Percentiles rank a stretch among this genome's conserved stretches.
phyloP scores from a whole-genome alignment of 495 filamentous ascomycete species.

The Neurospora sp. region DNA sequence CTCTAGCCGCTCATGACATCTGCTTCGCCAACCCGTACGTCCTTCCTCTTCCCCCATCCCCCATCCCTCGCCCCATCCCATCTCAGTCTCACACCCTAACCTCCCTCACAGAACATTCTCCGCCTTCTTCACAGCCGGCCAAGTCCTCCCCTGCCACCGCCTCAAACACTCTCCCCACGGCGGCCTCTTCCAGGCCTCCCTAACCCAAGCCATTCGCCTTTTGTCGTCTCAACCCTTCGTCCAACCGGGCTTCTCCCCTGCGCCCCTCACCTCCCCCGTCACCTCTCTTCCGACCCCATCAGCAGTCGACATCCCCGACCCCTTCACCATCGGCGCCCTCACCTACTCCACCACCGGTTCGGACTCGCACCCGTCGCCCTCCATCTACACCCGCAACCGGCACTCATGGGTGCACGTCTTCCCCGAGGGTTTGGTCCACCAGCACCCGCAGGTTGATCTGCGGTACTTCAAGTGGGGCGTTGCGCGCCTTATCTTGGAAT shows the following conservation, averaged over 20 bases:
- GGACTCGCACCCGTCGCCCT: slow-evolving; percentile 49
- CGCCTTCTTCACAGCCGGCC: slow-evolving; percentile 73
- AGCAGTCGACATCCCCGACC: slow-evolving; percentile 40
- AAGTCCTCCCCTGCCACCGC: slow-evolving; percentile 84
- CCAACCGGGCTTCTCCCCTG: slow-evolving; percentile 21
- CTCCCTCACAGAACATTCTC: slow-evolving; percentile 35
- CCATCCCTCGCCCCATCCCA: background rate
- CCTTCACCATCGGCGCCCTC: slow-evolving; percentile 43
- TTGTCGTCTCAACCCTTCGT: slow-evolving; percentile 54
- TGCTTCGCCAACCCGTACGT: slow-evolving; percentile 64
- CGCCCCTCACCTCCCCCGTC: background rate
- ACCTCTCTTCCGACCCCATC: slow-evolving; percentile 22
- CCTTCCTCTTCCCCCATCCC: background rate
- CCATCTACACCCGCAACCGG: slow-evolving; percentile 38
- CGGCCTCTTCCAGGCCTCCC: slow-evolving; percentile 79
- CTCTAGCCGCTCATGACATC: slow-evolving; percentile 83
- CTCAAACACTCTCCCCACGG: slow-evolving; percentile 58
- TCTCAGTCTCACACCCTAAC: background rate
- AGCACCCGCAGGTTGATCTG: slow-evolving; percentile 66
- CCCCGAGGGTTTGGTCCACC: slow-evolving; percentile 88
- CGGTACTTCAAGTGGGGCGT: slow-evolving; percentile 98
- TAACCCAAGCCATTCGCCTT: slow-evolving; percentile 77
- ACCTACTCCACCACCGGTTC: slow-evolving; percentile 54
- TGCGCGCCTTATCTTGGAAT: slow-evolving; percentile 77
- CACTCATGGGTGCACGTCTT: slow-evolving; percentile 89